These are phyloP conservation scores for Postia placenta DNA, from an alignment of 768 basidiomycete species.

Conservation along the genomic window DNA sequence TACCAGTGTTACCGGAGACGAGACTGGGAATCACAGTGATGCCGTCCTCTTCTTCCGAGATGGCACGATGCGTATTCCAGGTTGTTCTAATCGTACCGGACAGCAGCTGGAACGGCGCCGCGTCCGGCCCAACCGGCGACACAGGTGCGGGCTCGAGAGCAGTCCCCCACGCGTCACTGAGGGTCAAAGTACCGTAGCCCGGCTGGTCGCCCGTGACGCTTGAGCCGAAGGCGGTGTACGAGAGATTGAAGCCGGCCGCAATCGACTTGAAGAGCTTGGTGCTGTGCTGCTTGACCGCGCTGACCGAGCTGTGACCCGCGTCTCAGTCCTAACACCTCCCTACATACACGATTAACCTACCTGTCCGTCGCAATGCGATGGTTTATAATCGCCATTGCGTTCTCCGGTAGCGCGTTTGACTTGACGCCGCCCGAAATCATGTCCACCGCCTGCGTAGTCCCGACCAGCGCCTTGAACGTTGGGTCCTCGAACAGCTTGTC, in stretches of 20 bases:
- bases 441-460: slow-evolving; percentile 41
- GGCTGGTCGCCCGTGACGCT: slow-evolving; percentile 18
- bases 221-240: slow-evolving; percentile 35
- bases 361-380: slow-evolving; percentile 23
- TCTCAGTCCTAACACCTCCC: not conserved
- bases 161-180: slow-evolving; percentile 30
- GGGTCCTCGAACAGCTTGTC: slow-evolving; percentile 19
- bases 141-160: slow-evolving; percentile 36
- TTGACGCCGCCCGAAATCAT: slow-evolving; percentile 35
- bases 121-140: slow-evolving; percentile 30
- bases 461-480: slow-evolving; percentile 22
- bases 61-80: slow-evolving; percentile 25
- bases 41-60: slow-evolving; percentile 15
- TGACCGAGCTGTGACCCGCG: slow-evolving; percentile 22
- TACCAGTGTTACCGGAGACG: slow-evolving; percentile 31
- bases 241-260: slow-evolving; percentile 34
- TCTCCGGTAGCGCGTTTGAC: slow-evolving; percentile 40
- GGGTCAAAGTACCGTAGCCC: slow-evolving; percentile 30
- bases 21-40: slow-evolving; percentile 35
- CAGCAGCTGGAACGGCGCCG: slow-evolving; percentile 32
- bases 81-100: slow-evolving; percentile 38
- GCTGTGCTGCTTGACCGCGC: slow-evolving; percentile 24
- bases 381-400: slow-evolving; percentile 20
- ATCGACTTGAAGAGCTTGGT: slow-evolving; percentile 22
- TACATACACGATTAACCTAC: slow-evolving; percentile 7